Conservation (phyloP, 495 filamentous ascomycete genomes). For the Penicillium psychrofluorescens region DNA sequence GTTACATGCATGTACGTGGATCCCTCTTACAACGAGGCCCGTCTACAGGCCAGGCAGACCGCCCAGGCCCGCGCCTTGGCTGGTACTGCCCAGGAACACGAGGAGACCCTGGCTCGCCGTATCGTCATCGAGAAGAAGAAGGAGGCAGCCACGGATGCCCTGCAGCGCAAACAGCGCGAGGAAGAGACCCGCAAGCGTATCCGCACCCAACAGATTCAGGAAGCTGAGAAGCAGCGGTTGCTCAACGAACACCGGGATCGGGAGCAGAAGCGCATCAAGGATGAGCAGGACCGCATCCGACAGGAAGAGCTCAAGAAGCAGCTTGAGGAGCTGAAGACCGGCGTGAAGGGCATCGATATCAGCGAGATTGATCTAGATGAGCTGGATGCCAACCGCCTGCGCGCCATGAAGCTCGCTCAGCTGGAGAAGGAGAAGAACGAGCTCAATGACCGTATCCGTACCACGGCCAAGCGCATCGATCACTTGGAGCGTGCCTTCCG, state of each 20-base stretch:
- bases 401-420: constrained; percentile 88
- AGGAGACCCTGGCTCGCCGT: constrained; percentile 79
- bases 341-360: constrained; percentile 70
- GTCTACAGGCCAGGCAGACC: constrained; percentile 68
- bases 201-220: constrained; percentile 75
- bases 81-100: constrained; percentile 86
- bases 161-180: constrained; percentile 84
- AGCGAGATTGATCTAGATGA: constrained; percentile 73
- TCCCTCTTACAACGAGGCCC: constrained; percentile 72
- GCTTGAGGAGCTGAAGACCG: constrained; percentile 88
- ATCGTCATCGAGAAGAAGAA: constrained; percentile 94
- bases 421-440: constrained; percentile 97
- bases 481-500: constrained; percentile 96
- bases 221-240: constrained; percentile 80
- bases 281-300: constrained; percentile 85
- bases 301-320: constrained; percentile 93
- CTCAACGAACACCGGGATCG: constrained; percentile 86
- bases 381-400: constrained; percentile 80
- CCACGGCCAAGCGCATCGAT: constrained; percentile 93
- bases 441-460: constrained; percentile 77
- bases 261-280: constrained; percentile 78
- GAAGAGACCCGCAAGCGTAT: constrained; percentile 78
- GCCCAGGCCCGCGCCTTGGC: constrained; percentile 74
- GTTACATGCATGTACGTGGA: constrained; percentile 94
- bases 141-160: constrained; percentile 76